Percentiles rank a stretch among this genome's conserved stretches.
Evolutionary conservation across 306 rosid species (phyloP).

Genomic region (Hippophae gyantsensis): DNA sequence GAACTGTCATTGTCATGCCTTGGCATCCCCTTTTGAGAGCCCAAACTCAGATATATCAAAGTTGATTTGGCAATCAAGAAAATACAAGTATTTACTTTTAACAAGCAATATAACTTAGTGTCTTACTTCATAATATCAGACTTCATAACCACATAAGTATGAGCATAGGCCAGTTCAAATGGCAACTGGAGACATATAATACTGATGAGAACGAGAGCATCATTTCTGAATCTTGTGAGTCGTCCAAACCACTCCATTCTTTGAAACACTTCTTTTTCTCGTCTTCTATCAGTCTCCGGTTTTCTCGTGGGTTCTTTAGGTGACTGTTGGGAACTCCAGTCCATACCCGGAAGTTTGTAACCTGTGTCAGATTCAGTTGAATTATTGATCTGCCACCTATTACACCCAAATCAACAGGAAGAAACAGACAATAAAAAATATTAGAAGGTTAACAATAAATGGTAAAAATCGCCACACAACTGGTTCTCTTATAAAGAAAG

Average conservation of each 20-base stretch:
- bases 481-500: not conserved
- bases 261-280: slow-evolving; percentile 60
- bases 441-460: not conserved
- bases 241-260: slow-evolving; percentile 83
- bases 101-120: slow-evolving; percentile 8
- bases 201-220: slow-evolving; percentile 64
- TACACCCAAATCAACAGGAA: slow-evolving; percentile 9
- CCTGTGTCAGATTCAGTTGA: slow-evolving; percentile 40
- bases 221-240: slow-evolving; percentile 78
- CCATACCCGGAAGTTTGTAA: slow-evolving; percentile 40
- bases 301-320: slow-evolving; percentile 42
- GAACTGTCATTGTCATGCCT: slow-evolving; percentile 13
- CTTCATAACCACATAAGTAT: slow-evolving; percentile 60
- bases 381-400: slow-evolving; percentile 76
- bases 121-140: slow-evolving; percentile 71
- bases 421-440: slow-evolving; percentile 7
- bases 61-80: slow-evolving; percentile 3
- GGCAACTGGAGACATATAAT: slow-evolving; percentile 95
- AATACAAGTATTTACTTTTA: not conserved
- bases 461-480: not conserved
- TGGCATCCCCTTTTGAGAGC: not conserved
- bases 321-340: slow-evolving; percentile 37
- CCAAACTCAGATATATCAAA: not conserved
- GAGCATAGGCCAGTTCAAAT: slow-evolving; percentile 93
- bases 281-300: slow-evolving; percentile 46